Conservation (phyloP, 2,329 filamentous ascomycete species). For the Colletotrichum phormii region DNA sequence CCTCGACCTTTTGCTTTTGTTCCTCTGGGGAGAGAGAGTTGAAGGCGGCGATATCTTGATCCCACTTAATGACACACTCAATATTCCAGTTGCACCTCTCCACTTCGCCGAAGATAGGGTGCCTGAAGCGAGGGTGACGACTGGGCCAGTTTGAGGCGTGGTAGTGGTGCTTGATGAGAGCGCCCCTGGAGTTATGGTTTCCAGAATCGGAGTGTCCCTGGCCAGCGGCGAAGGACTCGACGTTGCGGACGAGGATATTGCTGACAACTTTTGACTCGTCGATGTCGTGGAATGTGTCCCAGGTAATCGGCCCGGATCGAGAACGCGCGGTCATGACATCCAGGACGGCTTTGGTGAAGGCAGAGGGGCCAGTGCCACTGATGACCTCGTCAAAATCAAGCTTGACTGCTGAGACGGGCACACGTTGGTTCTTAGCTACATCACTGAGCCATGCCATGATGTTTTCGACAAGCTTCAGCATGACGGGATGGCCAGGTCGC, state of each 20-base stretch:
- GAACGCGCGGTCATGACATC: constrained; percentile 66
- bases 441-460: constrained; percentile 75
- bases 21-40: constrained; percentile 69
- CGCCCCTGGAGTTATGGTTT: constrained; percentile 73
- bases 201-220: constrained; percentile 80
- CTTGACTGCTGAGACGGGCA: constrained; percentile 69
- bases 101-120: constrained; percentile 77
- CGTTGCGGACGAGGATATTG: constrained; percentile 74
- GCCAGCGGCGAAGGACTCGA: constrained; percentile 79
- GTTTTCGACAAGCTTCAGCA: constrained; percentile 75
- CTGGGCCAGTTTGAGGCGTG: constrained; percentile 80
- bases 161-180: constrained; percentile 80
- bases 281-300: constrained; percentile 74
- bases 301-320: constrained; percentile 55
- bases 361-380: constrained; percentile 77
- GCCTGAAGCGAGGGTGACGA: constrained; percentile 73
- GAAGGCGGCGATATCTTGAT: constrained; percentile 71
- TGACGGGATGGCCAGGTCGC: constrained; percentile 74
- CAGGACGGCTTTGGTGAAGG: constrained; percentile 75
- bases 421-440: constrained; percentile 68
- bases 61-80: constrained; percentile 74
- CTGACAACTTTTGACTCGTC: constrained; percentile 74
- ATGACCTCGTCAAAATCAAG: constrained; percentile 80
- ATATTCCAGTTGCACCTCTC: constrained; percentile 78
- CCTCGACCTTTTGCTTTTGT: constrained; percentile 61